phyloP scores from a whole-genome alignment of 2,329 filamentous ascomycete genomes.

The Colletotrichum liriopes region DNA sequence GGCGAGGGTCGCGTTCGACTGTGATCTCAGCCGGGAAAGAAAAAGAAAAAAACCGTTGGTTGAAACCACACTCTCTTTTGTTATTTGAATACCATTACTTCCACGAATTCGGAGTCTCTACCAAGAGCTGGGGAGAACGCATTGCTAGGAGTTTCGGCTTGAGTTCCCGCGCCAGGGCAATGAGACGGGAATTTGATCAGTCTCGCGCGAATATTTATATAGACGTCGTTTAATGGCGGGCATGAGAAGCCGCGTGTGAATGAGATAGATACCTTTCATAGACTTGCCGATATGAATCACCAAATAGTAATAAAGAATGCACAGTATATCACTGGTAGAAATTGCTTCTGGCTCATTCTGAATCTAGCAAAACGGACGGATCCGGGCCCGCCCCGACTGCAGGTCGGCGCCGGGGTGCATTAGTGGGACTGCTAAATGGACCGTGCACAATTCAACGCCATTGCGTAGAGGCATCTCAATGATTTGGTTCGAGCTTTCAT shows the following conservation, averaged over 20 bases:
- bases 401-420: slow-evolving; percentile 17
- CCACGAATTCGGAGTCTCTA: slow-evolving; percentile 39
- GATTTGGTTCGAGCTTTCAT: neutral
- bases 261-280: slow-evolving; percentile 31
- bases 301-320: neutral
- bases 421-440: slow-evolving; percentile 13
- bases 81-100: slow-evolving; percentile 29
- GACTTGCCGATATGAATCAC: slow-evolving; percentile 14
- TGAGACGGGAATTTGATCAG: slow-evolving; percentile 6
- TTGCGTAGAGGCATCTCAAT: neutral
- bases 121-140: slow-evolving; percentile 45
- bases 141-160: slow-evolving; percentile 43
- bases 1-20: slow-evolving; percentile 56
- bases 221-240: slow-evolving; percentile 29
- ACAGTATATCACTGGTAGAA: neutral
- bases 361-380: neutral
- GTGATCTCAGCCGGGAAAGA: slow-evolving; percentile 2
- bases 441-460: slow-evolving; percentile 19
- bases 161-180: slow-evolving; percentile 31
- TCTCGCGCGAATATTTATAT: slow-evolving; percentile 22
- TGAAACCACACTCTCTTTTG: neutral
- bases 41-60: too few species aligned
- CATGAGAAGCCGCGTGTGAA: slow-evolving; percentile 15
- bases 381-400: slow-evolving; percentile 16
- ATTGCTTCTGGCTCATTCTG: neutral